A percentile compares a stretch with the other conserved stretches of the same genome.
These are phyloP conservation scores for Salvia miltiorrhiza DNA, from an alignment of 257 asterid species.

Conservation along the genomic window DNA sequence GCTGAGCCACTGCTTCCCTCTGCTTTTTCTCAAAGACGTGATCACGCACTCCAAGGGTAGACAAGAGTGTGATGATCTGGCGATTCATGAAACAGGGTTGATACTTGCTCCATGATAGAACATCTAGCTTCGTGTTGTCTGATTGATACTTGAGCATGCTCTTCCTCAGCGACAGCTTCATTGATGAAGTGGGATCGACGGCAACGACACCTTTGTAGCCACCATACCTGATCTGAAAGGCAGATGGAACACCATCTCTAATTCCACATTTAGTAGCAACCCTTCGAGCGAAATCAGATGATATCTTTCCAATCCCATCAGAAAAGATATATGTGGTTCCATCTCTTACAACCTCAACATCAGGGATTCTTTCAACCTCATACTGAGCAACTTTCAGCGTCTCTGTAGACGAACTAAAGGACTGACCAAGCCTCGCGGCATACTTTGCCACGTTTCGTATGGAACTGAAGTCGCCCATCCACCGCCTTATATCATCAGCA, in stretches of 20 bases:
- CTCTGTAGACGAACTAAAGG: constrained; percentile 84
- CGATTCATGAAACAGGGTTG: constrained; percentile 87
- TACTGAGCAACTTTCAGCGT: constrained; percentile 45
- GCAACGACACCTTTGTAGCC: constrained; percentile 96
- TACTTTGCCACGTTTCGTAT: constrained; percentile 84
- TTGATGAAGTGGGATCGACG: constrained; percentile 48
- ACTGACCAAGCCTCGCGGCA: constrained; percentile 99
- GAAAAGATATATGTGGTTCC: constrained; percentile 54
- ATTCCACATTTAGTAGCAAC: constrained; percentile 78
- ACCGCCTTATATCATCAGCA: constrained; percentile 57
- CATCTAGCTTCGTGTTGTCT: constrained; percentile 61
- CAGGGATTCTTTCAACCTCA: constrained; percentile 57
- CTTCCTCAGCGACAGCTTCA: constrained; percentile 60
- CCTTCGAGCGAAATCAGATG: constrained; percentile 53
- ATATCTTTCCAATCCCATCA: constrained; percentile 93
- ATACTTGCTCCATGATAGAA: constrained; percentile 74
- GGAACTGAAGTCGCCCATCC: constrained; percentile 81
- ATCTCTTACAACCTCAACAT: constrained; percentile 24
- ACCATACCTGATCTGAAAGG: constrained; percentile 84
- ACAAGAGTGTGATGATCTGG: constrained; percentile 73
- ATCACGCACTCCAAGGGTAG: constrained; percentile 76
- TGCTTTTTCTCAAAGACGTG: constrained; percentile 56
- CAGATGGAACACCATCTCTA: constrained; percentile 51
- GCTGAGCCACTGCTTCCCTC: constrained; percentile 67
- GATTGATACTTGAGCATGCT: constrained; percentile 85